Base-by-base conservation (phyloP, 805 yeast genomes). In the Hyphopichia homilentoma region DNA sequence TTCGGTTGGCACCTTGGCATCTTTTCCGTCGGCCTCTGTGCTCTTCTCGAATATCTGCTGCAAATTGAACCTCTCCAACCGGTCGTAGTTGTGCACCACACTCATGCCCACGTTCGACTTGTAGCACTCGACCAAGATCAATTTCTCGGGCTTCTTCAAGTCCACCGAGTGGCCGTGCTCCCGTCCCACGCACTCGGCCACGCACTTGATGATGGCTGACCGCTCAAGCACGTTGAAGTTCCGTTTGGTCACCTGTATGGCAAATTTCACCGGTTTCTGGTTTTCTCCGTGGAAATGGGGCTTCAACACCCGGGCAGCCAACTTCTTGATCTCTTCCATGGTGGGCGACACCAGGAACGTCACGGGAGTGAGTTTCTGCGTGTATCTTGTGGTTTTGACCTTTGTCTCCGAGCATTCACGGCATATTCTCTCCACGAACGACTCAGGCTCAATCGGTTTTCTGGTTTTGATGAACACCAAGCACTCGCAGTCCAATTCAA, bases 61-160 rank as follows among this genome's bases (percentile, higher is more conserved):
- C 25, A 93, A 59, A 52, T 93, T 93, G 59, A 73, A 87, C 50
- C 79, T 80, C 46, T 76, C 79, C 38, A 73, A 70, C 41, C 68
- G 60, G 15, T 74, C 78, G 47, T 76, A 86, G 35, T 75, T 74
- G 34, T 75, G 73, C 2, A 86, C 87, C 5, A 88, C 90, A 43
- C 93, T 70, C 75, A 86, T 79, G 5, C 98, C 98, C 21, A 93
- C 73, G 40, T 84, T 84, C 41, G 77, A 83, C 62, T 89, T 90
- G 61, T 81, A 90, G 52, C 96, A 84, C 54, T 87, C 96, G 3
- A 93, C 83, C 32, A 90, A 52, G 29, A 93, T 75, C 45, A 93
- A 63, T 50, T 81, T 79, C 39, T 89, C 95, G 48, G 76, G 86
- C 8, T 77, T 60, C 48, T 85, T 84, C 54, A 93, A 70, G 52